Evolutionary conservation across 352 stramenopile genomes (phyloP), one percentile per base, ranked within the genome.

Genomic region (Aphanomyces invadans): DNA sequence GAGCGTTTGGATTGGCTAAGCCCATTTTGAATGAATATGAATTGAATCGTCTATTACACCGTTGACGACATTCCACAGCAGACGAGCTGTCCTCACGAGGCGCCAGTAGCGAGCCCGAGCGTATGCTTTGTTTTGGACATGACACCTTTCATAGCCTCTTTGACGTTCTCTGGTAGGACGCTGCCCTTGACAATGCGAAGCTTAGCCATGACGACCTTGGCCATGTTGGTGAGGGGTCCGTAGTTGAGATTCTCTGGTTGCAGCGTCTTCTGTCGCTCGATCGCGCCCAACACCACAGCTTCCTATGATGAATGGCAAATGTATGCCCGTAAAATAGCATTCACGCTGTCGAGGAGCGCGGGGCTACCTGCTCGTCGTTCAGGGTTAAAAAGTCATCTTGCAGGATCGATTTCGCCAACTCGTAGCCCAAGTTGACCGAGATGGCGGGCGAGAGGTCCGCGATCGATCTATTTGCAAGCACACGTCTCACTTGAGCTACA

Each of bases 371-470:
- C 19, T 51, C 32, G 17, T 64, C 55, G 4, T 32, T 52, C 11
- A 64, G 26, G 9, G 31, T 12, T 17, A 64, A 48, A 45, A 64
- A 64, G 29, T 64, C 55, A 29, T 64, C 55, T 4, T 64, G 55
- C 5, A 64, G 12, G 25, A 64, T 64, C 9, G 31, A 28, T 29
- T 46, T 48, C 11, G 55, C 55, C 1, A 64, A 46, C 29, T 64
- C 55, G 38, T 64, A 64, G 4, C 17, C 23, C 36, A 64, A 51
- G 23, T 64, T 64, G 12, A 32, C 9, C 12, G 55, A 64, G 23
- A 64, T 64, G 19, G 55, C 55, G 10, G 55, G 55, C 36, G 55
- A 64, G 12, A 64, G 21, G n/a, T 45, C 32, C 2, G 55, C 15
- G 38, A 64, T 64, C 1, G 55, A 51, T 23, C 55, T 64, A 64